Base-by-base conservation (phyloP, 768 basidiomycete genomes). In the Serendipita vermifera region DNA sequence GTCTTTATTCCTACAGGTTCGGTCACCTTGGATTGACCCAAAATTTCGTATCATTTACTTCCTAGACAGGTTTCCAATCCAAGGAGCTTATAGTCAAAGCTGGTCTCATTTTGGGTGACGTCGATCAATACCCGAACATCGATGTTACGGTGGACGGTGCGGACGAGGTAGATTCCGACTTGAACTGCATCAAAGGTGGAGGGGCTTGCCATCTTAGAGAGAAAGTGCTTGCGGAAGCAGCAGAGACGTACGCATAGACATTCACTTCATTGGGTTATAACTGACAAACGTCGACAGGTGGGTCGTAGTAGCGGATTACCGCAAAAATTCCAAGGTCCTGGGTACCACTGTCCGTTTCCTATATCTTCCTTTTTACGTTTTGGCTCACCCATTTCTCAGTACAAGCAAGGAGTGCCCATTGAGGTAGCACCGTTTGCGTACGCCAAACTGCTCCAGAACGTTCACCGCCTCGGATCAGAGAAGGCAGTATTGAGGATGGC, bases 101-200 rank as follows among this genome's bases (percentile, higher is more conserved):
- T 24, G 78, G 81, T 4, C 73, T 96, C 13, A 78, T 69, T 31
- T 77, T 96, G 3, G 93, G 91, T 32, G 93, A 96, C 64, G 81
- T 92, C 13, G 86, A 91, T 64, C 83, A 91, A 66, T 92, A 85
- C 69, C 83, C 86, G 3, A 73, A 75, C 1, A 84, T 98, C 55
- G 96, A 99, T 64, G 88, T 98, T n/a, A 97, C 93, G 1, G 81
- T 99, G 38, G 96, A 99, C 65, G 94, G 94, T 39, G 94, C 94
- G 2, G 94, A 98, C 60, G 94, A 97, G 71, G 90, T 96, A 22
- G 92, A 97, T 67, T 68, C 75, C 38, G 69, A 79, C 36, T 73
- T 99, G 54, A 93, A 98, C 69, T 87, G 87, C 59, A 93, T 99
- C 72, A 98, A 99, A 71, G 94, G 89, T 5, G 94, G 94, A 57